Evolutionary conservation across 148 eudicot genomes (phyloP), one percentile per base, ranked within the genome.

Genomic region (Heliosperma pusillum): DNA sequence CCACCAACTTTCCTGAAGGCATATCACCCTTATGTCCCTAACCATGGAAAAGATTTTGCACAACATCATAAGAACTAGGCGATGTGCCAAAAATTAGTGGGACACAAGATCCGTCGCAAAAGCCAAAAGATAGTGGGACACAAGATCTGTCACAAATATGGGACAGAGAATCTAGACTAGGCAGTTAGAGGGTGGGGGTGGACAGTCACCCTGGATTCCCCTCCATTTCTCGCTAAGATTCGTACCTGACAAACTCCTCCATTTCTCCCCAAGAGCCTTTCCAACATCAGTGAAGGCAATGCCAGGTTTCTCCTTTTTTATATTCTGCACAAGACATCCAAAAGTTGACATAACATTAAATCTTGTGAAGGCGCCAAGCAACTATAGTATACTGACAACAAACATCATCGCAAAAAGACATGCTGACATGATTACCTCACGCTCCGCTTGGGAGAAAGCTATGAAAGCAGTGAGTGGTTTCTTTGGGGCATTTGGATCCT

Each of bases 401-500:
- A 12, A 44, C 10, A 25, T 12, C 29, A 9, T 24, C 25, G 10
- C 33, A 26, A 24, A 11, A 29, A 24, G 12, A 21, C 42, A 1
- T 3, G 47, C 30, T 10, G 57, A 22, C 65, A 61, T 69, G 27
- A 76, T 84, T 58, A 92, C 99, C 92, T 95, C 99, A 60, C 97
- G 87, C 76, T 92, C 97, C 19, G 85, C 73, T 77, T 87, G 82
- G 20, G 97, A 89, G 86, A 92, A 95, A 72, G 78, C 85, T 85
- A 95, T 84, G 72, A 84, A 95, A 74, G 91, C 91, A 86, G 92
- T 84, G 66, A 84, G 42, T 50, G 94, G 89, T 73, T 83, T 86
- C 84, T 95, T 95, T 20, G 99, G 99, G 61, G 97, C 97, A 81
- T 92, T 95, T 70, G 97, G 99, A 82, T 95, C 99, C 82, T 92